Evolutionary conservation across 106 monocot species (phyloP).

Genomic region (Phalaenopsis aphrodite): DNA sequence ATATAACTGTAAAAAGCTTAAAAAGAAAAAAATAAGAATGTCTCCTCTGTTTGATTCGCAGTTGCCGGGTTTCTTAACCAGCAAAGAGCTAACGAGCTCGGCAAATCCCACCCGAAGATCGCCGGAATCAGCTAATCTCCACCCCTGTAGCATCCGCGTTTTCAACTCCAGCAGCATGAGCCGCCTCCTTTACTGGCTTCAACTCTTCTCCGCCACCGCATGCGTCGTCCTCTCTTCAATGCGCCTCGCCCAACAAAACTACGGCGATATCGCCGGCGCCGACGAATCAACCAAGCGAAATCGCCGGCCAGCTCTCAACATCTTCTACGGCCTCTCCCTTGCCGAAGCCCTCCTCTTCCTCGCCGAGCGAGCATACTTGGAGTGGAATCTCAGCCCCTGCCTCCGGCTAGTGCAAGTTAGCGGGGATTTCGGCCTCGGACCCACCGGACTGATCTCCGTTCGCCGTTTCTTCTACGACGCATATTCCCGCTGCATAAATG

Average conservation of each 20-base stretch:
- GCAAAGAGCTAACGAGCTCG: not conserved
- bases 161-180: slow-evolving; percentile 52
- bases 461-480: slow-evolving; percentile 79
- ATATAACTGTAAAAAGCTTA: too few relatives aligned
- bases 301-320: slow-evolving; percentile 52
- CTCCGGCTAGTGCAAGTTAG: slow-evolving; percentile 43
- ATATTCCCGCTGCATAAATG: slow-evolving; percentile 61
- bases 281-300: slow-evolving; percentile 32
- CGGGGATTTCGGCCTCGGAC: slow-evolving; percentile 42
- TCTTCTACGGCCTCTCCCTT: slow-evolving; percentile 72
- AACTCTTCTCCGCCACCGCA: slow-evolving; percentile 52
- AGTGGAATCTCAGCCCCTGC: slow-evolving; percentile 50
- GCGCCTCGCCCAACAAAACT: slow-evolving; percentile 57
- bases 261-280: slow-evolving; percentile 20
- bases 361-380: slow-evolving; percentile 59
- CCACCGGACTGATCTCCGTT: slow-evolving; percentile 31
- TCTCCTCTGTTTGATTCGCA: not conserved
- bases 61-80: not conserved
- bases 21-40: too few relatives aligned
- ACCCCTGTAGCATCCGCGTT: slow-evolving; percentile 37
- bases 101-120: not conserved
- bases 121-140: slow-evolving; percentile 20
- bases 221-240: slow-evolving; percentile 60
- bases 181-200: slow-evolving; percentile 63
- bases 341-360: slow-evolving; percentile 74